phyloP scores from a whole-genome alignment of 768 basidiomycete species.

The Arthromyces matolae region DNA sequence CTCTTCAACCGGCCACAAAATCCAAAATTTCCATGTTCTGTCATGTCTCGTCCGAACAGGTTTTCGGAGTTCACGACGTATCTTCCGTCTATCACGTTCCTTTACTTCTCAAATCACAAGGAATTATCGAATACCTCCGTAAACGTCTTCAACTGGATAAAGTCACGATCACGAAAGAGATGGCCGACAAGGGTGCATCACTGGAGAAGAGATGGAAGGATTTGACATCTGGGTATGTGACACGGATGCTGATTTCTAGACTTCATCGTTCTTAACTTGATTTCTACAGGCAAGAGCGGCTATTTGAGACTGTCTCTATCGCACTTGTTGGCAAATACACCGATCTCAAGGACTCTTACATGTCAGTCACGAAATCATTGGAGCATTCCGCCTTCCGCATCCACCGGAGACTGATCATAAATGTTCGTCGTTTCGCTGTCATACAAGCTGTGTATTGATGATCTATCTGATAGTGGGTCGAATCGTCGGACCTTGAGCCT shows the following conservation, averaged over 20 bases:
- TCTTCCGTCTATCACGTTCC: conserved; percentile 97
- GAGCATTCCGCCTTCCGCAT: conserved; percentile 97
- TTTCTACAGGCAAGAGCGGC: conserved; percentile 76
- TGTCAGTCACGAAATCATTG: conserved; percentile 94
- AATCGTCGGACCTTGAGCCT: conserved; percentile 87
- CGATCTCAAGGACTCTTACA: conserved; percentile 94
- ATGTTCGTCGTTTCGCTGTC: conserved; percentile 45
- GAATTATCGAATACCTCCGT: conserved; percentile 80
- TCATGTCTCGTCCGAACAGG: conserved; percentile 85
- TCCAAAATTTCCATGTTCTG: conserved; percentile 99
- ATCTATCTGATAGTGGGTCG: conserved; percentile 72
- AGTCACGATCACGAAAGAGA: conserved; percentile 50
- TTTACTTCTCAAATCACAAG: conserved; percentile 85
- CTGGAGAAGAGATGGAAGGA: conserved; percentile 79
- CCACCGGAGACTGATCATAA: conserved; percentile 74
- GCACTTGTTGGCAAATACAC: conserved; percentile 98
- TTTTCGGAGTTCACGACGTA: conserved; percentile 94
- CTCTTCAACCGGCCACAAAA: conserved; percentile 82
- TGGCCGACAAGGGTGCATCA: conserved; percentile 56
- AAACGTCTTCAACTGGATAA: conserved; percentile 74
- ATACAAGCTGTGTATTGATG: neutral
- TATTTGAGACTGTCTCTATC: conserved; percentile 85
- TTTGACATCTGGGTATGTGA: conserved; percentile 70
- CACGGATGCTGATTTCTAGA: neutral
- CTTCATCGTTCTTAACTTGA: conserved; percentile 1